Percentiles rank a stretch among this genome's conserved stretches.
phyloP scores from a whole-genome alignment of 1,284 basidiomycete genomes.

The Polyporus tsugae region DNA sequence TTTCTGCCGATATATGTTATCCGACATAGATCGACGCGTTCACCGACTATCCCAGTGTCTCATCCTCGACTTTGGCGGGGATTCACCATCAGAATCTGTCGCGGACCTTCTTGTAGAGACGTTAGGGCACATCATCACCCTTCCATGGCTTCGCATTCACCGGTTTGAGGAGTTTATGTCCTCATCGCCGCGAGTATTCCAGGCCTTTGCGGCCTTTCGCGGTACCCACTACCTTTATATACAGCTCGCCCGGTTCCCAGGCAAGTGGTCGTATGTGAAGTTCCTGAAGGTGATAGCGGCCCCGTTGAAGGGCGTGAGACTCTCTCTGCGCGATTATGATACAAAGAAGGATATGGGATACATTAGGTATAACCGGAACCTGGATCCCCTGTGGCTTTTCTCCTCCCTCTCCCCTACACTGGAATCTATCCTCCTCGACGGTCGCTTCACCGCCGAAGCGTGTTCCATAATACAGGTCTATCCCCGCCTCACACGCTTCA shows the following conservation, averaged over 20 bases:
- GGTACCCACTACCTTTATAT: not conserved
- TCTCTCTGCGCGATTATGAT: not conserved
- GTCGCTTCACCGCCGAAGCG: not conserved
- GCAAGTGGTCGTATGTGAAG: not conserved
- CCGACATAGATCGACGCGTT: too few species aligned
- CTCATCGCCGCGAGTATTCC: not conserved
- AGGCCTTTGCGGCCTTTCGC: not conserved
- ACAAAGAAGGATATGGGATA: not conserved
- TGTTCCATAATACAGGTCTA: not conserved
- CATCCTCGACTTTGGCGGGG: too few species aligned
- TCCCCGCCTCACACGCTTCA: not conserved
- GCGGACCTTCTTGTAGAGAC: too few species aligned
- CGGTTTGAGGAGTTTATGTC: not conserved
- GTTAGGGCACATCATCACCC: not conserved
- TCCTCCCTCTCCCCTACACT: not conserved
- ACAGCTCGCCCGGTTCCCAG: not conserved
- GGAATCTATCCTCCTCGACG: not conserved
- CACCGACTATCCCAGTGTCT: too few species aligned
- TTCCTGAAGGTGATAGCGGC: not conserved
- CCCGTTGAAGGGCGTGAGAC: not conserved
- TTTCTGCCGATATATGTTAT: too few species aligned
- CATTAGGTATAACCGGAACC: not conserved
- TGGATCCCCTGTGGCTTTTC: slow-evolving; percentile 1
- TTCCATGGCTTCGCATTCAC: not conserved
- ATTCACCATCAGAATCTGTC: too few species aligned